A percentile compares a stretch with the other conserved stretches of the same genome.
Evolutionary conservation across 371 early-diverging fungal genomes (phyloP).

Genomic region (Apophysomyces trapeziformis): DNA sequence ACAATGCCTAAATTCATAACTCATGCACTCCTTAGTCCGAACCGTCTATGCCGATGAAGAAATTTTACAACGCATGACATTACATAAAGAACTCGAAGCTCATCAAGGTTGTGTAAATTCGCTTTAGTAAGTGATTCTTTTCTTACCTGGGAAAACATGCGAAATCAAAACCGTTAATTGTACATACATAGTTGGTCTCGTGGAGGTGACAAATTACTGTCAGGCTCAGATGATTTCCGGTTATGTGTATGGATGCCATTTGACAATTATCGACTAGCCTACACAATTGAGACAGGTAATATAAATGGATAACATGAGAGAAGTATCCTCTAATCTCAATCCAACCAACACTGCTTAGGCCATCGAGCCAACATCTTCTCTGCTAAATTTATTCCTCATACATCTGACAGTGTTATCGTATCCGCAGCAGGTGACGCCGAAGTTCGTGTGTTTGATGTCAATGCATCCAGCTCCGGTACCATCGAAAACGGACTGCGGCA

Average conservation of each 20-base stretch:
- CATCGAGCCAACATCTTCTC: conserved; percentile 81
- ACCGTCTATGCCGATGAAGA: conserved; percentile 35
- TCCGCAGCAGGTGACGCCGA: conserved; percentile 74
- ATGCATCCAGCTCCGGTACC: conserved; percentile 10
- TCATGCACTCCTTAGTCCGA: conserved; percentile 18
- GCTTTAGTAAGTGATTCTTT: conserved; percentile 46
- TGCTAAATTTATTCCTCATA: conserved; percentile 70
- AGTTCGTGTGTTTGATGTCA: conserved; percentile 69
- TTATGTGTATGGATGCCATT: conserved; percentile 57
- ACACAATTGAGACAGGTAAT: conserved; percentile 33
- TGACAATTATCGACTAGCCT: conserved; percentile 32
- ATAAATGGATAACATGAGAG: neutral
- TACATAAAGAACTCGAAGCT: conserved; percentile 51
- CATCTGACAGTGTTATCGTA: conserved; percentile 63
- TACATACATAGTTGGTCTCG: conserved; percentile 55
- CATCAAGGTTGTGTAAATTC: conserved; percentile 86
- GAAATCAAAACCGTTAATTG: no score
- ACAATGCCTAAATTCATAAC: neutral
- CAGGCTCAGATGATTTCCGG: conserved; percentile 72
- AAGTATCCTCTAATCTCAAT: neutral
- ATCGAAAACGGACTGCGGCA: conserved; percentile 25
- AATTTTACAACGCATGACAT: conserved; percentile 30
- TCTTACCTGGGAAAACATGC: neutral
- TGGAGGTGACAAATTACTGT: conserved; percentile 58
- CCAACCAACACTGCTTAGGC: conserved; percentile 35